Base-by-base conservation (phyloP, 306 rosid species). In the Lotus japonicus region DNA sequence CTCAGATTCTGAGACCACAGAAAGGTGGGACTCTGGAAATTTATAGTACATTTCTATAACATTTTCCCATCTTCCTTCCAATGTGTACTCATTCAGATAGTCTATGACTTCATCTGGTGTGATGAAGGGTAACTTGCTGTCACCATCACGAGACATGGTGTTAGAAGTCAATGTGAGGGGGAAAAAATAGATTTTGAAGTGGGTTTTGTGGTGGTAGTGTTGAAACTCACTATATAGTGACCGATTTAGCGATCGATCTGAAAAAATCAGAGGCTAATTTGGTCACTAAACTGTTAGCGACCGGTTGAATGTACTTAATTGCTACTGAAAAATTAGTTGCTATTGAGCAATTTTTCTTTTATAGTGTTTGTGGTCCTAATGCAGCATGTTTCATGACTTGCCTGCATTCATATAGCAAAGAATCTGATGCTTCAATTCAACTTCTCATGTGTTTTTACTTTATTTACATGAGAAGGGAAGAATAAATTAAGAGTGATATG, bases 1-100 rank as follows among this genome's bases (percentile, higher is more conserved):
- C 10, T 4, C 38, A 0, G 5, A 1, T 0, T 58, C 43, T 18
- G 35, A 11, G 4, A 78, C 14, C 3, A 0, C 11, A n/a, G 26
- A 8, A 1, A 9, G 50, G 58, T 78, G 78, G 0, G 64, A 38
- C 61, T 2, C 21, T 0, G 58, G 53, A 9, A 0, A 10, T 1
- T 12, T 0, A 0, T 38, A 0, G 11, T 71, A 77, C 13, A 77
- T 6, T 0, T 10, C 1, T 0, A 23, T 11, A 0, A 77, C 81
- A 12, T 38, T 1, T 0, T 48, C 17, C 81, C 81, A 77, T 46
- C 10, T 71, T 0, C 77, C 73, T 64, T 77, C 82, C 57, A 43
- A 50, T 31, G 82, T 58, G 52, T 10, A 28, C 57, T 64, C 58
- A 0, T 50, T 44, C 9, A 78, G 28, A 18, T 16, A 4, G 7